A percentile compares a stretch with the other conserved stretches of the same genome.
Evolutionary conservation across 306 rosid species (phyloP).

Genomic region (Begonia peltatifolia): DNA sequence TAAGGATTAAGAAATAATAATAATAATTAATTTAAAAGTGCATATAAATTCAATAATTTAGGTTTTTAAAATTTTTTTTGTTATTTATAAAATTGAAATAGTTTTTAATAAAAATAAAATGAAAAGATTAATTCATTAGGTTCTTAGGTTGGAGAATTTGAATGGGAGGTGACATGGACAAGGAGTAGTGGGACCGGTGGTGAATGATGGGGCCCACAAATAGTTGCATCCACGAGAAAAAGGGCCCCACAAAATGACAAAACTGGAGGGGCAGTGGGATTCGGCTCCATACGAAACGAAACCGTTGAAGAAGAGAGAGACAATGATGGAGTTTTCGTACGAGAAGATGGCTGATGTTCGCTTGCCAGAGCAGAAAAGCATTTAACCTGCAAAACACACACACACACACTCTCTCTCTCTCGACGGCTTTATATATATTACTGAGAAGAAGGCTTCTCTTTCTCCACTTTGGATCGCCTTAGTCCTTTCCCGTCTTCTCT

Average conservation of each 20-base stretch:
- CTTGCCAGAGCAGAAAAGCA: neutral
- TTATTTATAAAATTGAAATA: too few species aligned
- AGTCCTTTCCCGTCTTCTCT: slow-evolving; percentile 4
- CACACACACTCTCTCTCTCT: slow-evolving; percentile 4
- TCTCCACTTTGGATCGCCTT: neutral
- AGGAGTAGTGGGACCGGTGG: too few species aligned
- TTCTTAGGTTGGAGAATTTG: too few species aligned
- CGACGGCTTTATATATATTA: neutral
- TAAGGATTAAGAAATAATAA: too few species aligned
- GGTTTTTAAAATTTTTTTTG: too few species aligned
- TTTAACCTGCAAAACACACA: neutral
- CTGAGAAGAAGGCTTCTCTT: neutral
- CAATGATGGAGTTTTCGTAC: neutral
- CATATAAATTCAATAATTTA: too few species aligned
- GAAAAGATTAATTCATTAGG: too few species aligned
- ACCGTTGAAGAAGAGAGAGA: neutral
- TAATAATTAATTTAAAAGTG: too few species aligned
- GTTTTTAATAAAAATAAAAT: too few species aligned
- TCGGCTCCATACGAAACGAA: neutral
- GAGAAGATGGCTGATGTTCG: neutral
- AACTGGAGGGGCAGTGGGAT: neutral
- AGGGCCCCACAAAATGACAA: slow-evolving; percentile 25
- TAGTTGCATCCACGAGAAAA: slow-evolving; percentile 65
- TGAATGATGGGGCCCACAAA: slow-evolving; percentile 24
- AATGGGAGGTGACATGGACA: too few species aligned